These are phyloP conservation scores for Bauhinia variegata DNA, from an alignment of 306 rosid genomes.

Conservation along the genomic window DNA sequence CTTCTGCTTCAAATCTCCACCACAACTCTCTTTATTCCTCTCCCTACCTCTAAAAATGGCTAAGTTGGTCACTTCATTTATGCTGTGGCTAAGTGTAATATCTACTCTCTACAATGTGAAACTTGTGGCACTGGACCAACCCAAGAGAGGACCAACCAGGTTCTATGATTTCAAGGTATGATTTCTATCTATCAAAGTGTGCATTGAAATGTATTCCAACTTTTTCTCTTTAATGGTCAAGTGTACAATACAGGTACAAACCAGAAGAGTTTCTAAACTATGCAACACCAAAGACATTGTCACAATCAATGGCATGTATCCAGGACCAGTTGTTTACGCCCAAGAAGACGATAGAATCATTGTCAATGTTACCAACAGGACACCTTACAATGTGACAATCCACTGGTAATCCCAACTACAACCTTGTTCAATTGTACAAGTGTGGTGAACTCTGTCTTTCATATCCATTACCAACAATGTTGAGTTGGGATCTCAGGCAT, in stretches of 20 bases:
- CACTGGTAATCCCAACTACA: conserved; percentile 66
- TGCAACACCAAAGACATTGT: conserved; percentile 68
- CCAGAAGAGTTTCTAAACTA: conserved; percentile 58
- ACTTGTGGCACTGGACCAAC: conserved; percentile 44
- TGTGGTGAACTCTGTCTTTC: neutral
- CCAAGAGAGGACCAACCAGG: conserved; percentile 49
- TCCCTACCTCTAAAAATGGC: conserved; percentile 46
- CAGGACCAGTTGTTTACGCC: conserved; percentile 73
- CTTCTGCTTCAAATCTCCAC: conserved; percentile 38
- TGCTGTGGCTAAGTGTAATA: conserved; percentile 43
- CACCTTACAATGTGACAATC: conserved; percentile 73
- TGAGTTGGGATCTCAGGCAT: conserved; percentile 54
- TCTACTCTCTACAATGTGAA: conserved; percentile 43
- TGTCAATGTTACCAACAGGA: conserved; percentile 69
- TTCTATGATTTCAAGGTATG: conserved; percentile 75
- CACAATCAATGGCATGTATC: conserved; percentile 69
- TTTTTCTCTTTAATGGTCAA: conserved; percentile 5
- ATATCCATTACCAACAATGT: conserved; percentile 4
- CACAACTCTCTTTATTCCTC: conserved; percentile 4
- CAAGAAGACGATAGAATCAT: conserved; percentile 71
- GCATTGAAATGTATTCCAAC: conserved; percentile 15
- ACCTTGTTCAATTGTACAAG: neutral
- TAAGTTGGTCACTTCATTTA: conserved; percentile 36
- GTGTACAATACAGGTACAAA: conserved; percentile 66
- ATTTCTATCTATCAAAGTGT: conserved; percentile 10